phyloP scores from a whole-genome alignment of 2,329 filamentous ascomycete species.

The Trichoderma atroviride region DNA sequence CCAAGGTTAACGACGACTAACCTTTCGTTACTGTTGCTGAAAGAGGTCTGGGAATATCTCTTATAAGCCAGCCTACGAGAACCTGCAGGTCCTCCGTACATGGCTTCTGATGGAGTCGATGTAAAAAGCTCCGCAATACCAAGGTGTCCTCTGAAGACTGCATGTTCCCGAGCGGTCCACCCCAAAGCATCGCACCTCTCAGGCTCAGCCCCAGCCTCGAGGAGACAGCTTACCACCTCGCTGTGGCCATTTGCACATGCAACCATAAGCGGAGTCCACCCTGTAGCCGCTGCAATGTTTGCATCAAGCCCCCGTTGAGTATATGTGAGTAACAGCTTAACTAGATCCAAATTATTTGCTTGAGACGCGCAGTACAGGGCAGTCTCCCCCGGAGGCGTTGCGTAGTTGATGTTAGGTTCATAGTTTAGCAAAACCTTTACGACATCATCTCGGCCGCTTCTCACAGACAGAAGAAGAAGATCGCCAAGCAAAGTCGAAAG shows the following conservation, averaged over 20 bases:
- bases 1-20: slow-evolving; percentile 27
- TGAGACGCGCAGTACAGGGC: slow-evolving; percentile 35
- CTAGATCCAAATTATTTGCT: slow-evolving; percentile 26
- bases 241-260: slow-evolving; percentile 36
- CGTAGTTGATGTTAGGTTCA: slow-evolving; percentile 19
- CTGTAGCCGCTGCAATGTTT: slow-evolving; percentile 29
- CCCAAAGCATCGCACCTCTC: slow-evolving; percentile 34
- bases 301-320: slow-evolving; percentile 24
- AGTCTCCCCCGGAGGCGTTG: slow-evolving; percentile 30
- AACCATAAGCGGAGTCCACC: slow-evolving; percentile 41
- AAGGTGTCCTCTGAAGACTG: slow-evolving; percentile 40
- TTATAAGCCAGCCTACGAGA: neutral
- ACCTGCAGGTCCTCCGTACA: neutral
- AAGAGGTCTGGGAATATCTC: neutral
- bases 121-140: slow-evolving; percentile 32
- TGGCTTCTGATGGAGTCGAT: neutral
- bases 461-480: slow-evolving; percentile 19
- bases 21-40: neutral
- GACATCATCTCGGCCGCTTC: neutral
- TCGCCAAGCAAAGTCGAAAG: neutral
- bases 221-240: slow-evolving; percentile 33
- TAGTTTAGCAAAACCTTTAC: neutral
- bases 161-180: slow-evolving; percentile 42
- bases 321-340: slow-evolving; percentile 26
- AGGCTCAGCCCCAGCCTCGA: slow-evolving; percentile 35